These are phyloP conservation scores for Triticum timopheevii DNA, from an alignment of 176 grass and related monocot genomes.

Conservation along the genomic window DNA sequence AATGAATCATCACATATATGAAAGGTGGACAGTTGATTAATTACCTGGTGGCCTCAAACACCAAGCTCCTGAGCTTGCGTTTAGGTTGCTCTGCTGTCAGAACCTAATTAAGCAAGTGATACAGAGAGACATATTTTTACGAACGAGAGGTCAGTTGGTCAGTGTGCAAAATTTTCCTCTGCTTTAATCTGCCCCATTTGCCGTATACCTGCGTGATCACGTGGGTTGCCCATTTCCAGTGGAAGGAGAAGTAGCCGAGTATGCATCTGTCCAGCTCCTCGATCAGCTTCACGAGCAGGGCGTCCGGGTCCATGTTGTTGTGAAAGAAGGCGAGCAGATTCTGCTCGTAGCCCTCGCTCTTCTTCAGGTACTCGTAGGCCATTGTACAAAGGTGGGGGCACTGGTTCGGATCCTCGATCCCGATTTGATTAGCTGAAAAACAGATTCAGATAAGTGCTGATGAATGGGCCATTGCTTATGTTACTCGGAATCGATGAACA, in stretches of 20 bases:
- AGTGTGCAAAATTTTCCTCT: neutral
- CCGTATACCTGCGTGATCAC: slow-evolving; percentile 57
- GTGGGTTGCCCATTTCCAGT: slow-evolving; percentile 68
- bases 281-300: slow-evolving; percentile 64
- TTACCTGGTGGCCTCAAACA: slow-evolving; percentile 94
- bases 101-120: slow-evolving; percentile 43
- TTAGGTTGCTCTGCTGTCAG: slow-evolving; percentile 58
- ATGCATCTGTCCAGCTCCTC: slow-evolving; percentile 93
- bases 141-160: neutral
- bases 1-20: too few species aligned
- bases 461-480: neutral
- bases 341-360: slow-evolving; percentile 64
- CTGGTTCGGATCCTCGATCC: slow-evolving; percentile 57
- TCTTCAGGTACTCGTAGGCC: slow-evolving; percentile 66
- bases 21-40: neutral
- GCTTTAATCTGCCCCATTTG: neutral
- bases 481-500: neutral
- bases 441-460: neutral
- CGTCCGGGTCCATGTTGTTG: slow-evolving; percentile 60
- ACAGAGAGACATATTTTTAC: neutral
- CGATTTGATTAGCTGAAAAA: slow-evolving; percentile 67
- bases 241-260: slow-evolving; percentile 93
- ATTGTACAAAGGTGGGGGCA: slow-evolving; percentile 66
- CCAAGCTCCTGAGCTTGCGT: slow-evolving; percentile 74
- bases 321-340: slow-evolving; percentile 79